phyloP scores from a whole-genome alignment of 2,329 filamentous ascomycete species.

The Aspergillus pseudotamarii region DNA sequence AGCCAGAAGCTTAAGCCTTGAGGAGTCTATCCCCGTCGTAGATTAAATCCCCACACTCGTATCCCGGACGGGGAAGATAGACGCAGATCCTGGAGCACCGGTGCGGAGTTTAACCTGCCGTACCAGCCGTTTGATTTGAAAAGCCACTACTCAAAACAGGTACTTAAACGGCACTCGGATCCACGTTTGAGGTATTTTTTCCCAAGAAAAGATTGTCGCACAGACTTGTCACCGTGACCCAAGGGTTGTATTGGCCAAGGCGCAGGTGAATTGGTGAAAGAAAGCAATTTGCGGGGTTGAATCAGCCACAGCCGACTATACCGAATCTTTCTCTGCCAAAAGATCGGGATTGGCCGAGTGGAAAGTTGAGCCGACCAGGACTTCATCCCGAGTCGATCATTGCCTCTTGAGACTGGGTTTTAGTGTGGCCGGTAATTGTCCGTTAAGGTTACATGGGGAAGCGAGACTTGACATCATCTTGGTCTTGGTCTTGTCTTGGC shows the following conservation, averaged over 20 bases:
- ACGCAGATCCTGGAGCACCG: conserved; percentile 15
- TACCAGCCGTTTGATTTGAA: background rate
- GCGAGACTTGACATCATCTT: background rate
- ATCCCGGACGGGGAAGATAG: conserved; percentile 12
- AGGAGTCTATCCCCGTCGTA: background rate
- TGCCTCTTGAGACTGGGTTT: background rate
- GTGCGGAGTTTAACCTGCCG: background rate
- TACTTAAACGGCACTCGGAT: background rate
- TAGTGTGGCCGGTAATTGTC: background rate
- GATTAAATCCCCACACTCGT: conserved; percentile 12
- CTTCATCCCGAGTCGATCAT: background rate
- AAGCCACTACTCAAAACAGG: background rate
- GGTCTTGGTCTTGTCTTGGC: background rate
- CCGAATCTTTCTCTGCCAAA: background rate
- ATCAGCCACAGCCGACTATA: background rate
- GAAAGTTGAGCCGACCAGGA: background rate
- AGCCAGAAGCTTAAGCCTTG: background rate
- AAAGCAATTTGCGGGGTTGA: background rate
- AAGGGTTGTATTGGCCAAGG: conserved; percentile 1
- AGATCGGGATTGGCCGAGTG: background rate
- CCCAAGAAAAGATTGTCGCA: background rate
- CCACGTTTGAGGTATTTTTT: conserved; percentile 1
- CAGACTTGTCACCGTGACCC: background rate
- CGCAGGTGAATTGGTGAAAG: background rate
- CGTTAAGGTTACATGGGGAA: background rate